These are phyloP conservation scores for Fusarium sp. DNA, from an alignment of 2,329 filamentous ascomycete genomes.

Conservation along the genomic window DNA sequence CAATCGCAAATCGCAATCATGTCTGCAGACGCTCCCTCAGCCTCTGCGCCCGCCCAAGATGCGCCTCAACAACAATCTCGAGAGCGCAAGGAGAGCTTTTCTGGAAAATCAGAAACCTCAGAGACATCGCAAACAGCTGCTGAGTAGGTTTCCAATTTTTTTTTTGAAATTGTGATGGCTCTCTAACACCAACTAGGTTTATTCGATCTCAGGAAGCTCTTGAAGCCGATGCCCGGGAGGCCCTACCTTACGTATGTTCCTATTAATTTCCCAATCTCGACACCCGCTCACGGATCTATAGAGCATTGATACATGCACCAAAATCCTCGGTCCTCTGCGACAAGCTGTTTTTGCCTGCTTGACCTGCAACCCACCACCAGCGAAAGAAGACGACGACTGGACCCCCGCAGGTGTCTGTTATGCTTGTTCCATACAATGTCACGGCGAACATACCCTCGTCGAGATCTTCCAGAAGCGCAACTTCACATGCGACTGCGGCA, in stretches of 20 bases:
- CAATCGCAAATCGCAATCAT: conserved; percentile 38
- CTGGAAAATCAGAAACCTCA: conserved; percentile 63
- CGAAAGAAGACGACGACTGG: conserved; percentile 61
- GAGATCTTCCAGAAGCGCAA: conserved; percentile 96
- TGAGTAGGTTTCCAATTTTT: conserved; percentile 60
- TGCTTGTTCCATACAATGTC: conserved; percentile 94
- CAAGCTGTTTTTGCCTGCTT: conserved; percentile 93
- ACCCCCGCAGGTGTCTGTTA: conserved; percentile 87
- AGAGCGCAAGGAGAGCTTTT: conserved; percentile 66
- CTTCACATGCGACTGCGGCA: conserved; percentile 97
- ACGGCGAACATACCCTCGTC: conserved; percentile 92
- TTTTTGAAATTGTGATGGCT: neutral
- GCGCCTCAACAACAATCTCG: conserved; percentile 35
- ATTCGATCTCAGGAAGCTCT: conserved; percentile 89
- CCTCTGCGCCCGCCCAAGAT: conserved; percentile 35
- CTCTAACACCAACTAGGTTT: conserved; percentile 64
- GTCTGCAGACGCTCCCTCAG: conserved; percentile 51
- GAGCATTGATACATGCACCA: conserved; percentile 95
- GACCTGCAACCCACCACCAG: conserved; percentile 87
- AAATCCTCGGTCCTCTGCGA: conserved; percentile 85
- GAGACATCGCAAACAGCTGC: conserved; percentile 77
- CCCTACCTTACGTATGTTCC: conserved; percentile 83
- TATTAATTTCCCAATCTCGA: neutral
- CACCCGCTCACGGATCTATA: conserved; percentile 50
- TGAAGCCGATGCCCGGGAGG: conserved; percentile 94